Evolutionary conservation across 2,329 filamentous ascomycete species (phyloP).

Genomic region (Blastomyces gilchristii): DNA sequence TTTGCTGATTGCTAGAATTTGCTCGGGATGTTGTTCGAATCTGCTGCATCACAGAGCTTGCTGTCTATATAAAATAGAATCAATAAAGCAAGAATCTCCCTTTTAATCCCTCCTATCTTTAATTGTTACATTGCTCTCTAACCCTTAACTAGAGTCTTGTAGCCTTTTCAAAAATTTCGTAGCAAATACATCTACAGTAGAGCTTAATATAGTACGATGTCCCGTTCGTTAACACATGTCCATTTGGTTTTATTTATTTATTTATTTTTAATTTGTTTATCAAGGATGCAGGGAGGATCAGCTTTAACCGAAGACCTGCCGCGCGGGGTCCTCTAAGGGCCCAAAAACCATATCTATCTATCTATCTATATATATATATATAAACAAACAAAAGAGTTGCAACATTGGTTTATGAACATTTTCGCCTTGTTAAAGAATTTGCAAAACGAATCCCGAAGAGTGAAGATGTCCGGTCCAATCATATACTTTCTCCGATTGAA

Average conservation of each 20-base stretch:
- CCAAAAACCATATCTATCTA: not conserved
- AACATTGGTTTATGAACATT: not conserved
- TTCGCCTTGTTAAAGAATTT: not conserved
- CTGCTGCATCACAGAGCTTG: too few species aligned
- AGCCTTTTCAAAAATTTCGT: not conserved
- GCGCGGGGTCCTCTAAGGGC: not conserved
- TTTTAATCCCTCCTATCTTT: not conserved
- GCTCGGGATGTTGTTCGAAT: too few species aligned
- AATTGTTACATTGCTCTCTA: too few species aligned
- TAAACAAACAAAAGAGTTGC: not conserved
- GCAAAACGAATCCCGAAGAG: not conserved
- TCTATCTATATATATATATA: not conserved
- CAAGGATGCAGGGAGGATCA: not conserved
- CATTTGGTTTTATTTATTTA: not conserved
- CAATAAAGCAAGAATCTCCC: too few species aligned
- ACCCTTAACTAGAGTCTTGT: not conserved
- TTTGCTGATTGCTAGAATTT: too few species aligned
- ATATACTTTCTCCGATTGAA: not conserved
- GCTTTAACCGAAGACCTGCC: not conserved
- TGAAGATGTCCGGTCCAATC: not conserved
- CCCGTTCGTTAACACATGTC: not conserved
- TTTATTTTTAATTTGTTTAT: too few species aligned
- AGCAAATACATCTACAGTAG: not conserved
- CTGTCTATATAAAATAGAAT: too few species aligned
- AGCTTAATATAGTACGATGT: not conserved